Evolutionary conservation across 202 grass and related monocot species (phyloP), one percentile per base, ranked within the genome.

Genomic region (Eragrostis tef): DNA sequence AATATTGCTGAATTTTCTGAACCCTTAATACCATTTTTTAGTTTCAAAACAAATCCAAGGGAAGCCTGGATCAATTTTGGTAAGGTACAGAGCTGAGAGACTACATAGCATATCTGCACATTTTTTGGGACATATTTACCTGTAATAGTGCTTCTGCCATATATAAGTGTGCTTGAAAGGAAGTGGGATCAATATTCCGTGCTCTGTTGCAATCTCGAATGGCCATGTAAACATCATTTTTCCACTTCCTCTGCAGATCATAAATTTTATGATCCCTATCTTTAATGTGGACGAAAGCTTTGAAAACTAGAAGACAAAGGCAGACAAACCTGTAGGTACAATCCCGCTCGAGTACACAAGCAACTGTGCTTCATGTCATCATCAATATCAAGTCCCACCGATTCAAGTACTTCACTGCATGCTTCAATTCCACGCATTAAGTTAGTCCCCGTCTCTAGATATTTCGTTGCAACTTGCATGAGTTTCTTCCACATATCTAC

Each of bases 191-290:
- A 77, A 93, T 93, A 83, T 79, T 66, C 53, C 87, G 84, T 52
- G 89, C 90, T 64, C 45, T 85, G 29, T 91, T 93, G 79, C 93
- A 99, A 60, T 93, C 96, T 50, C 93, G 86, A 70, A 99, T 93
- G 31, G 93, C 90, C 96, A 99, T 93, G 83, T 96, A 90, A 71
- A 88, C 93, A 87, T 96, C 96, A 87, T 99, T 91, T 83, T 99
- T 99, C 96, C 90, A 96, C 49, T 88, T 99, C 81, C 93, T 88
- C 93, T 96, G 87, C 64, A 90, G 20, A 91, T 65, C 73, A 83
- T 3, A 85, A 48, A 88, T 71, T 81, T 63, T 65, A 83, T 81
- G 25, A 89, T 69, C 50, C 26, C 5, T 51, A 77, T 5, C 41
- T 71, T 68, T 43, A 29, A 51, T 1, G 36, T 13, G 20, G 52